A percentile compares a stretch with the other conserved stretches of the same genome.
phyloP scores from a whole-genome alignment of 305 asterid genomes.

The Fraxinus greggii region DNA sequence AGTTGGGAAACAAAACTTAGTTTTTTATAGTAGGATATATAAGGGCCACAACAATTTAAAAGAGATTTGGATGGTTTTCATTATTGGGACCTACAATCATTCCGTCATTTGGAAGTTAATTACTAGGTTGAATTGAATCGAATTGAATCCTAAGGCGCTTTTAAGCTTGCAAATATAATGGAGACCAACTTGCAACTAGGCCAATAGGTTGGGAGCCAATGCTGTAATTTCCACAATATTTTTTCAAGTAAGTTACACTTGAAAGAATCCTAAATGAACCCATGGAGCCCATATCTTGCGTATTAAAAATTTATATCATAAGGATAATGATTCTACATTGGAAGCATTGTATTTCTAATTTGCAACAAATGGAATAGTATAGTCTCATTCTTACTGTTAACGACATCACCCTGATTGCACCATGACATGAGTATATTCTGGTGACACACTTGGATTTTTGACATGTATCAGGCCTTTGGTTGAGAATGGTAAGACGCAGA shows the following conservation, averaged over 20 bases:
- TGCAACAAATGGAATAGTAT: neutral
- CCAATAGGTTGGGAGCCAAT: neutral
- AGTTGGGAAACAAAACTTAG: neutral
- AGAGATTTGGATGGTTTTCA: neutral
- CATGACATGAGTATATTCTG: neutral
- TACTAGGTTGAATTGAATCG: neutral
- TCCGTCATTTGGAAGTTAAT: neutral
- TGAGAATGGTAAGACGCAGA: conserved; percentile 87
- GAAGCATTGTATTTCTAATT: neutral
- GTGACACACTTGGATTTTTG: neutral
- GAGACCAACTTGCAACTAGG: neutral
- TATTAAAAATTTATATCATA: neutral
- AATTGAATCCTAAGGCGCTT: neutral
- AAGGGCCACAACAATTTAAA: neutral
- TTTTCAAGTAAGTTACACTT: neutral
- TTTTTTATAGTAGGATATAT: neutral
- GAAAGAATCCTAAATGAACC: neutral
- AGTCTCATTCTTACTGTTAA: neutral
- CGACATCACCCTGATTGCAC: neutral
- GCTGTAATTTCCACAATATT: neutral
- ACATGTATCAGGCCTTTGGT: conserved; percentile 62
- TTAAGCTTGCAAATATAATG: neutral
- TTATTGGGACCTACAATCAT: neutral
- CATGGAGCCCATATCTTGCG: neutral
- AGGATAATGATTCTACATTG: neutral